Percentiles rank a stretch among this genome's conserved stretches.
Evolutionary conservation across 352 stramenopile genomes (phyloP).

Genomic region (Stramenopiles sp.): DNA sequence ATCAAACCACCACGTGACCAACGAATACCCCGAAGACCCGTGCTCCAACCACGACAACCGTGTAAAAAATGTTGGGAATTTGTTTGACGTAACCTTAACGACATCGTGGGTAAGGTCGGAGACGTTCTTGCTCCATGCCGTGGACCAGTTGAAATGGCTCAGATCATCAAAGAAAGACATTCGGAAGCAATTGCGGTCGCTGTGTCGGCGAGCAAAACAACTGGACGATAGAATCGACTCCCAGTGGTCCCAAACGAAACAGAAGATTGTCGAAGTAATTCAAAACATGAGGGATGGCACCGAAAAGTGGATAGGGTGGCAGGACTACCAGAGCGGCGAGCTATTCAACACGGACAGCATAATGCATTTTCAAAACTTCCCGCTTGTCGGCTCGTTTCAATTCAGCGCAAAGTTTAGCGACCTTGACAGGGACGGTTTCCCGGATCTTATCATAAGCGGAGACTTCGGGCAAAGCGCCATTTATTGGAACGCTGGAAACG

Average conservation of each 20-base stretch:
- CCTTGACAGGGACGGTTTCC: background rate
- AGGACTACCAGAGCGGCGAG: background rate
- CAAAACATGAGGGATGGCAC: background rate
- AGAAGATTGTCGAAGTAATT: background rate
- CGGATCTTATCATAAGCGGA: background rate
- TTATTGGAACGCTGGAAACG: background rate
- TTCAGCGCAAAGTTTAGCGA: background rate
- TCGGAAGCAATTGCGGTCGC: background rate
- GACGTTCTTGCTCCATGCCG: background rate
- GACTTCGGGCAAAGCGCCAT: background rate
- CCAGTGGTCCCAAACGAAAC: background rate
- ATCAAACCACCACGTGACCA: too few species aligned
- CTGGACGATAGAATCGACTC: background rate
- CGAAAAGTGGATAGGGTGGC: constrained; percentile 1
- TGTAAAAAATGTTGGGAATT: too few species aligned
- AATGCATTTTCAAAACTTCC: background rate
- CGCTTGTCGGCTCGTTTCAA: background rate
- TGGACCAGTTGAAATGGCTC: background rate
- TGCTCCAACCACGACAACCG: too few species aligned
- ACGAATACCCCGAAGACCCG: too few species aligned
- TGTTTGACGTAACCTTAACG: background rate
- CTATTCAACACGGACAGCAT: background rate
- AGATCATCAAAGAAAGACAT: background rate
- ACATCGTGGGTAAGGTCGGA: background rate
- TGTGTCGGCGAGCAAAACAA: background rate